Evolutionary conservation across 2,329 filamentous ascomycete genomes (phyloP).

Genomic region (Trichoderma brevicompactum): DNA sequence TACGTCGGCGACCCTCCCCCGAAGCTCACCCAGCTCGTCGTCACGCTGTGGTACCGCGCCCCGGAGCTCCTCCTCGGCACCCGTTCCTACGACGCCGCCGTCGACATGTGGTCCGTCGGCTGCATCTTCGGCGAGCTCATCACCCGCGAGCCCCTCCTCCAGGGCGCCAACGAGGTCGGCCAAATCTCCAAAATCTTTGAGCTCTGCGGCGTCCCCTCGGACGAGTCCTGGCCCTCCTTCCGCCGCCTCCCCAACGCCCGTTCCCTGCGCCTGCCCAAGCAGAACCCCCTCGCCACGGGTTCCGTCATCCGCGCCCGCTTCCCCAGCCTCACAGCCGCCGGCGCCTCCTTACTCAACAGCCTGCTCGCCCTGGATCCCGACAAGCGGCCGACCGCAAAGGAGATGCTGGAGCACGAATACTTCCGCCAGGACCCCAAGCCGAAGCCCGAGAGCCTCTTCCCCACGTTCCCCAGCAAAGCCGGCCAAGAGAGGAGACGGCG

Average conservation of each 20-base stretch:
- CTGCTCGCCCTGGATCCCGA: slow-evolving; percentile 78
- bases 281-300: slow-evolving; percentile 44
- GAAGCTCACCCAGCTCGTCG: slow-evolving; percentile 87
- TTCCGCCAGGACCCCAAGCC: slow-evolving; percentile 88
- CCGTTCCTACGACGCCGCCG: slow-evolving; percentile 70
- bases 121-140: slow-evolving; percentile 95
- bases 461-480: slow-evolving; percentile 94
- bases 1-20: slow-evolving; percentile 79
- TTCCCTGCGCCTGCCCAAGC: slow-evolving; percentile 69
- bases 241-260: slow-evolving; percentile 85
- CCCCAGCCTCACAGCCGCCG: slow-evolving; percentile 77
- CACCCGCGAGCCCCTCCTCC: slow-evolving; percentile 78
- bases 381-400: slow-evolving; percentile 68
- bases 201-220: slow-evolving; percentile 83
- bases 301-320: slow-evolving; percentile 76
- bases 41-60: slow-evolving; percentile 95
- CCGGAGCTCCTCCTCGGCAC: slow-evolving; percentile 88
- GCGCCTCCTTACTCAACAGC: slow-evolving; percentile 68
- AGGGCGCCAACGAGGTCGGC: slow-evolving; percentile 91
- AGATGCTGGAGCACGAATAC: slow-evolving; percentile 80
- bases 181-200: slow-evolving; percentile 86
- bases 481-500: slow-evolving; percentile 81
- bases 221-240: slow-evolving; percentile 84
- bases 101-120: slow-evolving; percentile 96
- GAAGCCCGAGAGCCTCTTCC: slow-evolving; percentile 90